A percentile compares a stretch with the other conserved stretches of the same genome.
Evolutionary conservation across 208 protist species (phyloP).

Genomic region (Tritrichomonas foetus): DNA sequence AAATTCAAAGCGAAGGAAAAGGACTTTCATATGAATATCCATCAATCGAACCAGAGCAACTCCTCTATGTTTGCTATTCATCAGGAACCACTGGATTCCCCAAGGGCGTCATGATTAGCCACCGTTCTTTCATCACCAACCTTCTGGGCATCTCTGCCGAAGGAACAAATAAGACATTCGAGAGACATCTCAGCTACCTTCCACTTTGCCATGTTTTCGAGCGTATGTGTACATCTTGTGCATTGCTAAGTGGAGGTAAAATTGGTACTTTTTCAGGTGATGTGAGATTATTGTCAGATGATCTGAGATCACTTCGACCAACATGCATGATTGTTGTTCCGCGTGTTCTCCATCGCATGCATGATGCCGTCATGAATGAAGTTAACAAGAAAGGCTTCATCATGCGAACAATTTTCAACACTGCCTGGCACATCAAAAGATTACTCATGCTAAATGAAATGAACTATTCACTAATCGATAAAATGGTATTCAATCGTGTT

Average conservation of each 20-base stretch:
- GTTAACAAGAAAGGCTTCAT: constrained; percentile 36
- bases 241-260: not conserved
- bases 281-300: not conserved
- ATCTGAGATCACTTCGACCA: not conserved
- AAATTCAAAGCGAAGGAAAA: too few relatives aligned
- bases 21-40: too few relatives aligned
- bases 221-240: not conserved
- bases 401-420: not conserved
- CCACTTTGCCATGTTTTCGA: constrained; percentile 74
- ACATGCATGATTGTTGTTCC: not conserved
- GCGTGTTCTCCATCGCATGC: constrained; percentile 64
- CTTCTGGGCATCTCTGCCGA: not conserved
- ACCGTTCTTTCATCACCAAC: not conserved
- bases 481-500: not conserved
- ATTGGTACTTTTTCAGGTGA: not conserved
- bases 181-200: constrained; percentile 63
- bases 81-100: not conserved
- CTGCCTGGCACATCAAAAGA: not conserved
- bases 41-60: too few relatives aligned
- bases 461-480: not conserved
- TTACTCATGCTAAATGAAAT: too few relatives aligned
- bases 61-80: not conserved
- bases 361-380: constrained; percentile 62
- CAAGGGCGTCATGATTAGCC: not conserved
- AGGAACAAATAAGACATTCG: not conserved